A percentile compares a stretch with the other conserved stretches of the same genome.
phyloP scores from a whole-genome alignment of 2,329 filamentous ascomycete genomes.

The Fusarium phyllophilum region DNA sequence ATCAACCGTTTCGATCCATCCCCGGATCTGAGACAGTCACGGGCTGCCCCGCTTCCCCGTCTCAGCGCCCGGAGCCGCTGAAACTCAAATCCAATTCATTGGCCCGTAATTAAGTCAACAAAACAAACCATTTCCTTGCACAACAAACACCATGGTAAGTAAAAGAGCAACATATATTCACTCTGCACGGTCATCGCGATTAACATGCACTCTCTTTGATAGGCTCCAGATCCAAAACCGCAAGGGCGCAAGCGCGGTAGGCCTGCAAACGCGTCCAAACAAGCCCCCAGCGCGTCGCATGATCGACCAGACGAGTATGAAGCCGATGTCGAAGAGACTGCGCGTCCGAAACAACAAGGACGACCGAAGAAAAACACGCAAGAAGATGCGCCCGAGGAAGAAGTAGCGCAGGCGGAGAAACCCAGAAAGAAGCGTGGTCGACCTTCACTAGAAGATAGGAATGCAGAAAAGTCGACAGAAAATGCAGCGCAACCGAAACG shows the following conservation, averaged over 20 bases:
- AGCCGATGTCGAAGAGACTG: slow-evolving; percentile 41
- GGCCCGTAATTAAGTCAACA: slow-evolving; percentile 20
- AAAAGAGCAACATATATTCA: not conserved
- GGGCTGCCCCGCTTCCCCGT: slow-evolving; percentile 32
- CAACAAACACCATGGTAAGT: slow-evolving; percentile 24
- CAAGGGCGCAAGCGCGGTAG: slow-evolving; percentile 58
- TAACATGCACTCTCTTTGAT: not conserved
- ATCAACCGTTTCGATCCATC: not conserved
- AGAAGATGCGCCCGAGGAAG: slow-evolving; percentile 8
- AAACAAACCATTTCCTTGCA: slow-evolving; percentile 12
- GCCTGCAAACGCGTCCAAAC: slow-evolving; percentile 54
- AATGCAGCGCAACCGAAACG: slow-evolving; percentile 45
- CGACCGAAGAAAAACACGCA: slow-evolving; percentile 20
- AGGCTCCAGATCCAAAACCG: slow-evolving; percentile 44
- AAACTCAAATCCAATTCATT: slow-evolving; percentile 23
- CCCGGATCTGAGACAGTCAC: slow-evolving; percentile 7
- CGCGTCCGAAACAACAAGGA: slow-evolving; percentile 38
- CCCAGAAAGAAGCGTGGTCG: slow-evolving; percentile 45
- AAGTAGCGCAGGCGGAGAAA: slow-evolving; percentile 17
- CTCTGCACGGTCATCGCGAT: not conserved
- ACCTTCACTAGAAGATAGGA: slow-evolving; percentile 36
- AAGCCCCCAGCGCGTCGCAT: slow-evolving; percentile 42
- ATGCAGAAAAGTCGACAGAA: slow-evolving; percentile 15
- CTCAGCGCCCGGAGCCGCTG: slow-evolving; percentile 24
- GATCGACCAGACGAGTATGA: slow-evolving; percentile 38